These are phyloP conservation scores for Priceomyces medius DNA, from an alignment of 805 yeast genomes.

Conservation along the genomic window DNA sequence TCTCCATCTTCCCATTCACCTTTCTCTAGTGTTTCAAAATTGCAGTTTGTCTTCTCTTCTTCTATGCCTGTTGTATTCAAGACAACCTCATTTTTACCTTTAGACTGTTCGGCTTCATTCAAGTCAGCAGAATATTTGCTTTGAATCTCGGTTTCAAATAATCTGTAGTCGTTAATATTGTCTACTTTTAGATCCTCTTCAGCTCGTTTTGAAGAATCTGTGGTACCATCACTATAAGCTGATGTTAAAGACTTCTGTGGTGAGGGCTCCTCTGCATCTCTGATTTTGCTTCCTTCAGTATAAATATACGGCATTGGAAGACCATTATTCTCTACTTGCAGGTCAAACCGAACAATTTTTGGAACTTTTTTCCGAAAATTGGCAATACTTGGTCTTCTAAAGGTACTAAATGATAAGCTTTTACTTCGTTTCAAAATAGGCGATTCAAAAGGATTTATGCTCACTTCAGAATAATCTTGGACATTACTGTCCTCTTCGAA, in stretches of 20 bases:
- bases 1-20: conserved; percentile 5
- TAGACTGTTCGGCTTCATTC: neutral
- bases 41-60: neutral
- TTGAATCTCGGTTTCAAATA: conserved; percentile 7
- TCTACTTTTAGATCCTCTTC: neutral
- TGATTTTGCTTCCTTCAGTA: neutral
- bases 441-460: conserved; percentile 22
- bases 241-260: conserved; percentile 9
- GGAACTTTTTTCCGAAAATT: conserved; percentile 9
- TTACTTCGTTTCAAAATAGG: conserved; percentile 15
- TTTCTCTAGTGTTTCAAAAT: no score
- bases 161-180: conserved; percentile 4
- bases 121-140: conserved; percentile 2
- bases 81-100: neutral
- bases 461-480: conserved; percentile 13
- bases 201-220: neutral
- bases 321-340: conserved; percentile 3
- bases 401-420: conserved; percentile 13
- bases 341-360: conserved; percentile 12
- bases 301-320: neutral
- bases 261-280: neutral
- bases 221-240: conserved; percentile 7
- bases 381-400: conserved; percentile 10
- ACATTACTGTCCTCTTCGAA: conserved; percentile 10
- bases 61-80: neutral